phyloP scores from a whole-genome alignment of 2,329 filamentous ascomycete species.

The Arachnomyces sp. region DNA sequence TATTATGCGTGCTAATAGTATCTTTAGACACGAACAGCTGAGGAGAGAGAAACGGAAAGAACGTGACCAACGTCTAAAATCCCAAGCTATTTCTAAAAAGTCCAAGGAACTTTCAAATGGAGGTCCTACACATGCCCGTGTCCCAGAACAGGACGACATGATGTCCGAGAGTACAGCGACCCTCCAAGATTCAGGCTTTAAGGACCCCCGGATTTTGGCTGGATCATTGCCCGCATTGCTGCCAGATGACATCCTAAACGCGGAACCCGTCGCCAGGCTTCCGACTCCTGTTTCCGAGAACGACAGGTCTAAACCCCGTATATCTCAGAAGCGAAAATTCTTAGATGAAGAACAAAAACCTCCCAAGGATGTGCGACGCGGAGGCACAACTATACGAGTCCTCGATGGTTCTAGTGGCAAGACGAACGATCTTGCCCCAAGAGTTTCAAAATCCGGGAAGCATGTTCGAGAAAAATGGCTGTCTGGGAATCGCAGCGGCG shows the following conservation, averaged over 20 bases:
- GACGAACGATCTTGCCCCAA: conserved; percentile 38
- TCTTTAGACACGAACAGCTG: conserved; percentile 30
- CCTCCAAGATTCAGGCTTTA: conserved; percentile 30
- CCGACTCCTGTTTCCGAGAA: conserved; percentile 38
- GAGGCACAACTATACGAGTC: conserved; percentile 44
- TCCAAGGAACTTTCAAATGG: conserved; percentile 20
- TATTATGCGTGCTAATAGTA: conserved; percentile 11
- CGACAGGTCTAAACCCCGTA: conserved; percentile 16
- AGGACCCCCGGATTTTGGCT: conserved; percentile 24
- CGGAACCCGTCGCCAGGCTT: conserved; percentile 36
- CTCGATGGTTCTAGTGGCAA: conserved; percentile 25
- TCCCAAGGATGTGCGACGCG: conserved; percentile 44
- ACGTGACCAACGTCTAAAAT: conserved; percentile 32
- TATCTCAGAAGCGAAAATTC: conserved; percentile 42
- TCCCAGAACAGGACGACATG: conserved; percentile 24
- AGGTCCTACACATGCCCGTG: conserved; percentile 15
- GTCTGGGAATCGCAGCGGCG: conserved; percentile 25
- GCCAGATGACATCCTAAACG: conserved; percentile 44
- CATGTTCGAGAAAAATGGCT: conserved; percentile 35
- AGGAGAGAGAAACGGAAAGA: conserved; percentile 34
- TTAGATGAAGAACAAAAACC: conserved; percentile 41
- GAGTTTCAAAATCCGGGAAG: conserved; percentile 33
- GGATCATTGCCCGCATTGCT: conserved; percentile 43
- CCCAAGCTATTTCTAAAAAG: conserved; percentile 23
- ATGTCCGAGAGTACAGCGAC: conserved; percentile 36